phyloP scores from a whole-genome alignment of 192 early-diverging fungal genomes.

The Rhizoclosmatium sp. region DNA sequence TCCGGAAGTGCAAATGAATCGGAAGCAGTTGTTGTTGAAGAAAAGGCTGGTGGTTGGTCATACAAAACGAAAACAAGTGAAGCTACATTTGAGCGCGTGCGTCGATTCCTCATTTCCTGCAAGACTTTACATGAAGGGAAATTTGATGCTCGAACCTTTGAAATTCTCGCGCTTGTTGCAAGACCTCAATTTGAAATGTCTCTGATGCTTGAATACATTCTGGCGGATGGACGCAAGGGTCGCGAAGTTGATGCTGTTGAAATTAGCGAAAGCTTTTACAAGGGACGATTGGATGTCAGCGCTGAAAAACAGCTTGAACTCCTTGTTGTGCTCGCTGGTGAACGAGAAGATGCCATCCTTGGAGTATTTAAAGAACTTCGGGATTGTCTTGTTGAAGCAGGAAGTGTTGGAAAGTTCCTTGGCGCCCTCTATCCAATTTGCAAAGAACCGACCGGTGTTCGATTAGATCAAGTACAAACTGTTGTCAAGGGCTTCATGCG shows the following conservation, averaged over 20 bases:
- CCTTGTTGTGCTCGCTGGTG: constrained; percentile 3
- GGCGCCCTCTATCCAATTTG: constrained; percentile 23
- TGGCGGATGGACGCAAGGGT: background rate
- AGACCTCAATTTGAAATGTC: constrained; percentile 25
- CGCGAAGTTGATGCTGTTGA: background rate
- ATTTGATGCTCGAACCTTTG: constrained; percentile 33
- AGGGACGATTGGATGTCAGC: background rate
- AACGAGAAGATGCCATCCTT: constrained; percentile 1
- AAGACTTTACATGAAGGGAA: constrained; percentile 1
- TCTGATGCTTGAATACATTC: constrained; percentile 18
- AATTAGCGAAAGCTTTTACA: constrained; percentile 14
- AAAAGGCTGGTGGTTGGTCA: background rate
- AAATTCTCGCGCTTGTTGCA: constrained; percentile 13
- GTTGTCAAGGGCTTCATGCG: constrained; percentile 9
- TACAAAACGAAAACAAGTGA: background rate
- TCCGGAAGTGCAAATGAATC: too few species aligned
- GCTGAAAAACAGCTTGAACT: constrained; percentile 24
- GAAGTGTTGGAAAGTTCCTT: constrained; percentile 8
- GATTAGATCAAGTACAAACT: background rate
- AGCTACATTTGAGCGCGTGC: constrained; percentile 4
- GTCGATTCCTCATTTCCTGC: constrained; percentile 18
- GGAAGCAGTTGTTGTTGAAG: too few species aligned
- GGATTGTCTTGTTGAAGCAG: constrained; percentile 13
- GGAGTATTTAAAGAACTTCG: constrained; percentile 11
- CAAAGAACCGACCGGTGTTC: background rate